These are phyloP conservation scores for Quercus agrifolia DNA, from an alignment of 306 rosid genomes.

Conservation along the genomic window DNA sequence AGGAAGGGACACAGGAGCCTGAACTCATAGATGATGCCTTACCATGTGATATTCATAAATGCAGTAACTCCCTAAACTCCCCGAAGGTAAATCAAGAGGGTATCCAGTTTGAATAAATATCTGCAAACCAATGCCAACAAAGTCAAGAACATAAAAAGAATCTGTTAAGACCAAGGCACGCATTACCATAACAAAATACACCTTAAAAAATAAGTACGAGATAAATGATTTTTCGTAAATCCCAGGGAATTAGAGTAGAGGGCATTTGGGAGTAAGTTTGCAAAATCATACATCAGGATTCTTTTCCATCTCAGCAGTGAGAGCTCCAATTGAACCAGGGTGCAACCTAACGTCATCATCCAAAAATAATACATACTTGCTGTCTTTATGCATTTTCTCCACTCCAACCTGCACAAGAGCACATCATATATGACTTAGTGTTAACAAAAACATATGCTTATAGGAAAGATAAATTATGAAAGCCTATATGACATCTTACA, in stretches of 20 bases:
- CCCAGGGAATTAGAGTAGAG: not conserved
- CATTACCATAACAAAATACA: not conserved
- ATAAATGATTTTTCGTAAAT: not conserved
- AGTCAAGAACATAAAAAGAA: conserved; percentile 23
- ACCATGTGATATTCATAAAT: conserved; percentile 99
- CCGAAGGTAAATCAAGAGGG: conserved; percentile 98
- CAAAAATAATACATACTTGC: conserved; percentile 82
- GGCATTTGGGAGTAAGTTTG: not conserved
- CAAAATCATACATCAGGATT: conserved; percentile 66
- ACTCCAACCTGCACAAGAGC: conserved; percentile 74
- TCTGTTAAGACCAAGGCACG: not conserved
- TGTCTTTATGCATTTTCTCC: conserved; percentile 79
- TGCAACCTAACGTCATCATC: conserved; percentile 96
- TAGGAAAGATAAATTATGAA: conserved; percentile 14
- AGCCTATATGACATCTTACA: not conserved
- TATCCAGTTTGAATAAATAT: conserved; percentile 99
- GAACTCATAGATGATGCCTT: conserved; percentile 18
- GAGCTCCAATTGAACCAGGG: conserved; percentile 95
- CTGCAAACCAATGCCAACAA: conserved; percentile 46
- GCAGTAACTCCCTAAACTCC: conserved; percentile 98
- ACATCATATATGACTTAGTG: conserved; percentile 19
- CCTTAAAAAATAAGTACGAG: conserved; percentile 1
- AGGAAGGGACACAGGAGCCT: not conserved
- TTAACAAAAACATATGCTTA: conserved; percentile 12
- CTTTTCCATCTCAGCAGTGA: conserved; percentile 79